Percentiles rank a stretch among this genome's conserved stretches.
phyloP scores from a whole-genome alignment of 1,284 basidiomycete species.

The Trichosporon ovoides region DNA sequence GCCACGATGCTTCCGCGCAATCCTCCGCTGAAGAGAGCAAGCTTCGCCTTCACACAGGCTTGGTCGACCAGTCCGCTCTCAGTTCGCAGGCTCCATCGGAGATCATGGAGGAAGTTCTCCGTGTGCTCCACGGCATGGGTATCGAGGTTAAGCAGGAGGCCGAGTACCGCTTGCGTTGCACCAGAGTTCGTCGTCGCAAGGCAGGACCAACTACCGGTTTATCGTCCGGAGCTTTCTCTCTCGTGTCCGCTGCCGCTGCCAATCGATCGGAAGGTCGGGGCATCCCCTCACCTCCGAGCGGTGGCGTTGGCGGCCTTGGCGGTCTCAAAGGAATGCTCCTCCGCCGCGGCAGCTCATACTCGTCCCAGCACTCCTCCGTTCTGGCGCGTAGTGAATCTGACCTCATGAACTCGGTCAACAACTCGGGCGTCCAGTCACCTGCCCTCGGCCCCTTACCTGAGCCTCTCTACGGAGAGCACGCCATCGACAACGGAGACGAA shows the following conservation, averaged over 20 bases:
- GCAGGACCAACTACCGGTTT: slow-evolving; percentile 47
- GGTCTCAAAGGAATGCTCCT: slow-evolving; percentile 80
- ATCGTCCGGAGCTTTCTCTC: slow-evolving; percentile 27
- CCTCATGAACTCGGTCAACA: slow-evolving; percentile 40
- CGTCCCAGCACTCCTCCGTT: slow-evolving; percentile 50
- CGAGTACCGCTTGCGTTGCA: slow-evolving; percentile 80
- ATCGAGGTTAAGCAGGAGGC: slow-evolving; percentile 80
- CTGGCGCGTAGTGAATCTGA: slow-evolving; percentile 36
- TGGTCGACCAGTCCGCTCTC: slow-evolving; percentile 86
- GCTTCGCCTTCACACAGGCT: slow-evolving; percentile 81
- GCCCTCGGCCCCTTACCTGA: slow-evolving; percentile 45
- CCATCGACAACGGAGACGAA: slow-evolving; percentile 81
- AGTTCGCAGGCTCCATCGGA: slow-evolving; percentile 77
- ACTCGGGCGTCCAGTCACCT: slow-evolving; percentile 35
- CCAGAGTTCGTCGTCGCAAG: slow-evolving; percentile 66
- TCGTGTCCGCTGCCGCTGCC: slow-evolving; percentile 65
- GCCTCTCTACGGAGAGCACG: slow-evolving; percentile 68
- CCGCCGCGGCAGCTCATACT: slow-evolving; percentile 78
- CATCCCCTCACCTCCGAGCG: neutral
- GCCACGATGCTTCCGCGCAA: neutral
- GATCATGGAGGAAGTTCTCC: slow-evolving; percentile 77
- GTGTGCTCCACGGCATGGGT: slow-evolving; percentile 81
- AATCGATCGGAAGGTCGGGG: slow-evolving; percentile 54
- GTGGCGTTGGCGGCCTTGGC: slow-evolving; percentile 49
- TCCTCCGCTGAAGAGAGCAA: slow-evolving; percentile 53